These are phyloP conservation scores for Symbiodinium natans DNA, from an alignment of 73 alveolate species.

Conservation along the genomic window DNA sequence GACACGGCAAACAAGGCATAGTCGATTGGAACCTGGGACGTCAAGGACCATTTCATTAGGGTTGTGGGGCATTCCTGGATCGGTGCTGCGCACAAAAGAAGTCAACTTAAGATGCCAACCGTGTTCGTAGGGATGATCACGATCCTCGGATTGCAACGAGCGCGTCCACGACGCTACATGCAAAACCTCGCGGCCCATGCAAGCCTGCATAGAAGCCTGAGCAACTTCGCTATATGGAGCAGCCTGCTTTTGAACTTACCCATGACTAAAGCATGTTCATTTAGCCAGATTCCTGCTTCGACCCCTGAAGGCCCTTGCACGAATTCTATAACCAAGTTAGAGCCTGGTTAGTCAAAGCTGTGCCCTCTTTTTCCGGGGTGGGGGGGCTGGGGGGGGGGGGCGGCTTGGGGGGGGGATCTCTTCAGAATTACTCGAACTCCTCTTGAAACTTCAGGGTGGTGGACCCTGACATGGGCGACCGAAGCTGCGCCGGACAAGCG, in stretches of 20 bases:
- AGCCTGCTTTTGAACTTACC: neutral
- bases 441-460: no score
- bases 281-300: neutral
- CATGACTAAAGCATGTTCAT: neutral
- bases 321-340: neutral
- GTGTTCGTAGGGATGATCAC: conserved; percentile 79
- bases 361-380: no score
- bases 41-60: neutral
- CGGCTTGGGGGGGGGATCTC: no score
- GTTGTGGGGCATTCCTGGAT: neutral
- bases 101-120: neutral
- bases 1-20: conserved; percentile 83
- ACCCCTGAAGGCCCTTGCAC: neutral
- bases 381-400: no score
- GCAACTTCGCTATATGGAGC: neutral
- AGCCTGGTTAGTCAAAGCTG: no score
- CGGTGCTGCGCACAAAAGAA: neutral
- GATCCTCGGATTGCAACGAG: neutral
- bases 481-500: neutral
- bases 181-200: neutral
- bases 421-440: no score
- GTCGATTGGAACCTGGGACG: conserved; percentile 72
- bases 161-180: neutral
- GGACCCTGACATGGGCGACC: neutral
- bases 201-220: neutral